phyloP scores from a whole-genome alignment of 108 stramenopile genomes.

The Skeletonema marinoi region DNA sequence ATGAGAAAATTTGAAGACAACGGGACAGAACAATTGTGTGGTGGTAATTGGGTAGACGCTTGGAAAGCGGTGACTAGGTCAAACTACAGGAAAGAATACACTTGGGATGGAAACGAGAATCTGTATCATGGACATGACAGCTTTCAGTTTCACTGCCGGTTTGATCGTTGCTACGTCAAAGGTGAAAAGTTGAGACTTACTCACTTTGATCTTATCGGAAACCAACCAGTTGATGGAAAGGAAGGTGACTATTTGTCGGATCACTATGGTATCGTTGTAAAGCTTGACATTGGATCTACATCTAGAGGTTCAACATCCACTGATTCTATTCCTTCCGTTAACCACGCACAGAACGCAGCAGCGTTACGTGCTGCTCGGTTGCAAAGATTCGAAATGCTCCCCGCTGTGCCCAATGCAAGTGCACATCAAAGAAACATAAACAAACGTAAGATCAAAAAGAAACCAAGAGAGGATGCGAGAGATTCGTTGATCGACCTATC shows the following conservation, averaged over 20 bases:
- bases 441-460: background rate
- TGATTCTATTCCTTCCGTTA: background rate
- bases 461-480: background rate
- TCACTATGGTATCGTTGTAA: conserved; percentile 22
- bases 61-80: conserved; percentile 19
- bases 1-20: conserved; percentile 29
- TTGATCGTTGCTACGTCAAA: conserved; percentile 29
- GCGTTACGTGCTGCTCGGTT: background rate
- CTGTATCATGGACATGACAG: conserved; percentile 19
- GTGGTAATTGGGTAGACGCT: conserved; percentile 19
- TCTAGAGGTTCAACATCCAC: background rate
- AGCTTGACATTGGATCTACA: background rate
- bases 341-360: background rate
- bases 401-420: background rate
- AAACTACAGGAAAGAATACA: conserved; percentile 1
- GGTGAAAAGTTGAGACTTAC: background rate
- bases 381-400: background rate
- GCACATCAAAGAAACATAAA: background rate
- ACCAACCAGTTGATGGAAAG: conserved; percentile 5
- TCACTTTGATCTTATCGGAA: conserved; percentile 24
- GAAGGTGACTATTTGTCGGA: conserved; percentile 25
- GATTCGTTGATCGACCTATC: background rate
- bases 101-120: conserved; percentile 20
- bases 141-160: conserved; percentile 13
- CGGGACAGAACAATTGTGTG: background rate